Base-by-base conservation (phyloP, 495 filamentous ascomycete genomes). In the Aspergillus saccharolyticus region DNA sequence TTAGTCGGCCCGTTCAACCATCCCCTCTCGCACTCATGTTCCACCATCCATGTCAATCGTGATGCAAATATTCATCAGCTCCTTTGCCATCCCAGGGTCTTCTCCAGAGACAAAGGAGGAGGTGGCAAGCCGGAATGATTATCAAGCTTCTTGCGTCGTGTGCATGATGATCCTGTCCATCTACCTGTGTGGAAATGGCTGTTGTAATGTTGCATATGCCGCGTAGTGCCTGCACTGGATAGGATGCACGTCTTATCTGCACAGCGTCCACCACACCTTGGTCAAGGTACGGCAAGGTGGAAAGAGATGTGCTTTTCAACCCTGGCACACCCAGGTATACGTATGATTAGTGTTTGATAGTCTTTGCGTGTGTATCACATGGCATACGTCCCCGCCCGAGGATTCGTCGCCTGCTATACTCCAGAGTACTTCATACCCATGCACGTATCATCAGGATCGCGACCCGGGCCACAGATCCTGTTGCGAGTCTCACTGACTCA, bases 211-310 rank as follows among this genome's bases (percentile, higher is more conserved):
- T 60, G 53, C 53, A 60, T 25, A 22, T 61, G 59, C 59, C 59
- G 59, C 59, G 59, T 61, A 39, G 59, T 61, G 42, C 59, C 57
- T 42, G 39, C 30, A 14, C 53, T 18, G 53, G 57, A 46, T 42
- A 28, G 28, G 21, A 14, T 42, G 53, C 57, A 50, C 18, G 7
- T 24, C 18, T 43, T 42, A 53, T 20, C 30, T 42, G 21, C 43
- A 43, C 33, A 42, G 44, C 4, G 15, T 14, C 2, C 33, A 28
- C 25, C 25, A 28, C 25, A n/a, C n/a, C n/a, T n/a, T n/a, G n/a
- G n/a, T n/a, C n/a, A n/a, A n/a, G n/a, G n/a, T 30, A 30, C 25
- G 25, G 25, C 25, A 30, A 4, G 25, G 25, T 30, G 10, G 25
- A 10, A 30, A 30, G 33, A 39, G 33, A 39, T 5, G 12, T 12